Evolutionary conservation across 257 asterid genomes (phyloP), one percentile per base, ranked within the genome.

Genomic region (Datura wrightii): DNA sequence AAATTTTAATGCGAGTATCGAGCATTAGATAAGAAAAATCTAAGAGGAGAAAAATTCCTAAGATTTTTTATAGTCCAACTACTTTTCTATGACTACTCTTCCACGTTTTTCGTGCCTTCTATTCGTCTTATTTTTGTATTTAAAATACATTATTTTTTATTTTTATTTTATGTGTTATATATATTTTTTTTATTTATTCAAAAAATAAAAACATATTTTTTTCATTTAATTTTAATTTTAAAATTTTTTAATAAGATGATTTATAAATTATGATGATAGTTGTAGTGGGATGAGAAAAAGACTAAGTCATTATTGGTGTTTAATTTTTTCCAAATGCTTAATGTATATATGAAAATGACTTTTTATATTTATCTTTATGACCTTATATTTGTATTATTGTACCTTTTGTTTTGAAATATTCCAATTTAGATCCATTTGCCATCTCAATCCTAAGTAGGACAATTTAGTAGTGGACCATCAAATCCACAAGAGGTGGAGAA

Each of bases 181-280:
- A n/a, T n/a, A n/a, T n/a, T n/a, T n/a, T n/a, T n/a, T n/a, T n/a
- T n/a, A n/a, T n/a, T 24, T 24, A 24, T 24, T 24, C 31, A 24
- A 1, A 24, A 24, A 24, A 24, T 24, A 24, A 24, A 0, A 24
- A 24, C 31, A 24, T 24, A 24, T 24, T 24, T 24, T 24, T 24
- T 24, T 24, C 31, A 24, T 24, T 24, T 24, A 24, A 24, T 24
- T 24, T 24, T 24, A 24, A 24, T 24, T 24, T 24, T 24, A 24
- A 24, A 24, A 0, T 24, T 1, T 24, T 24, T 24, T 24, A 24
- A 24, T 24, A 24, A 48, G 19, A 46, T 2, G 11, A 1, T 71
- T 70, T 37, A 71, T 4, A n/a, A 71, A 42, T 71, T n/a, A 71
- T 42, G 42, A 46, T 19, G 80, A 72, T 44, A 10, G 80, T 46